These are phyloP conservation scores for Sporothrix schenckii DNA, from an alignment of 2,329 filamentous ascomycete genomes.

Conservation along the genomic window DNA sequence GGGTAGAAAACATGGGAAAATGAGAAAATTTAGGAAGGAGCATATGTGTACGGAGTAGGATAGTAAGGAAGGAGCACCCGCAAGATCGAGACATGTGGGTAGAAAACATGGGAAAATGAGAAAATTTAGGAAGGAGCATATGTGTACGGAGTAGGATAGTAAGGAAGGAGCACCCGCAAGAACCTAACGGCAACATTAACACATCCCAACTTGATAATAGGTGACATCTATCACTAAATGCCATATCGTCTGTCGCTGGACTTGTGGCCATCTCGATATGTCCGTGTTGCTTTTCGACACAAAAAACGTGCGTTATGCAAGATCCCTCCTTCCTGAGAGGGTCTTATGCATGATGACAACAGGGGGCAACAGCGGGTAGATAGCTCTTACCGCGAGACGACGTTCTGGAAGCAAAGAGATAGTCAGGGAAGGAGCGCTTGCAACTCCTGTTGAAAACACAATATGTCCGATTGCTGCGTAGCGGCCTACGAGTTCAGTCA, in stretches of 20 bases:
- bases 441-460: not conserved
- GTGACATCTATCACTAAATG: too few species aligned
- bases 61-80: not conserved
- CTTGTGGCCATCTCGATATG: too few species aligned
- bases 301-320: slow-evolving; percentile 21
- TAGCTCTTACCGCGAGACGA: slow-evolving; percentile 2
- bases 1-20: not conserved
- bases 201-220: too few species aligned
- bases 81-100: not conserved
- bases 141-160: not conserved
- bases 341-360: slow-evolving; percentile 5
- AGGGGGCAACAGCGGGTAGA: slow-evolving; percentile 6
- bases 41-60: not conserved
- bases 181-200: not conserved
- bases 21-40: not conserved
- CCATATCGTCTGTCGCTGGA: too few species aligned
- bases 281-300: too few species aligned
- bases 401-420: too few species aligned
- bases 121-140: not conserved
- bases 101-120: not conserved
- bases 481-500: too few species aligned
- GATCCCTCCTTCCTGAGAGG: slow-evolving; percentile 6
- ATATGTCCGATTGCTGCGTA: too few species aligned
- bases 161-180: not conserved
- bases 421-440: not conserved